phyloP scores from a whole-genome alignment of 495 filamentous ascomycete species.

The Podospora anserina region DNA sequence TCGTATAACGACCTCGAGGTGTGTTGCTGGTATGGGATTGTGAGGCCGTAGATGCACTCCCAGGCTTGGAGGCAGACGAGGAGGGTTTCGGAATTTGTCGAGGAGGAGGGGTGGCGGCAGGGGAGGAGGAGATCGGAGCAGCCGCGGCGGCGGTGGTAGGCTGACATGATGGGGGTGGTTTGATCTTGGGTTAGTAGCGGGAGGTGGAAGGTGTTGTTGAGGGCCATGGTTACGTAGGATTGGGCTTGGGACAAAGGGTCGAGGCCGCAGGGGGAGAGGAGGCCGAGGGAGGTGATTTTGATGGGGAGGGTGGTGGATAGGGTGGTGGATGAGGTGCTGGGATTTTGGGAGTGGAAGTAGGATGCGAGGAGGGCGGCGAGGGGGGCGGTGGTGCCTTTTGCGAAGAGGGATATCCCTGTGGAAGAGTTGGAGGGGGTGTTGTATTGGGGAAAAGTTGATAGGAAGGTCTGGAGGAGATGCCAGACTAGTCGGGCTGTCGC shows the following conservation, averaged over 20 bases:
- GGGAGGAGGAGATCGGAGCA: neutral
- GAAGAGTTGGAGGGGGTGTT: constrained; percentile 35
- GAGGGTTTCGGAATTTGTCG: neutral
- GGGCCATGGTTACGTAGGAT: constrained; percentile 63
- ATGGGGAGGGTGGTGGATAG: constrained; percentile 47
- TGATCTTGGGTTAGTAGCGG: constrained; percentile 51
- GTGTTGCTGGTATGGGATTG: constrained; percentile 44
- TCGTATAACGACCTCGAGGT: constrained; percentile 57
- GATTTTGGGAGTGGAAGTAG: constrained; percentile 58
- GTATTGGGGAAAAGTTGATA: constrained; percentile 64
- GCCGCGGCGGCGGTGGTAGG: neutral
- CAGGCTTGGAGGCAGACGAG: neutral
- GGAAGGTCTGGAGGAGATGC: constrained; percentile 68
- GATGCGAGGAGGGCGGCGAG: constrained; percentile 60
- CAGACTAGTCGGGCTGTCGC: constrained; percentile 62
- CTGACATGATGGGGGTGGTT: constrained; percentile 15
- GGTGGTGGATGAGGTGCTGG: constrained; percentile 18
- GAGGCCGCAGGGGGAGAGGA: constrained; percentile 68
- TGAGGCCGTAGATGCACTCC: neutral
- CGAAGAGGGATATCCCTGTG: constrained; percentile 60
- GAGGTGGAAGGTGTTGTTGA: constrained; percentile 75
- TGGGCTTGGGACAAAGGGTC: constrained; percentile 67
- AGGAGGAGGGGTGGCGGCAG: neutral
- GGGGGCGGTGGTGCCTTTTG: constrained; percentile 62
- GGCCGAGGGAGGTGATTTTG: constrained; percentile 54